Evolutionary conservation across 2,329 filamentous ascomycete genomes (phyloP), one percentile per base, ranked within the genome.

Genomic region (Penicillium capsulatum): DNA sequence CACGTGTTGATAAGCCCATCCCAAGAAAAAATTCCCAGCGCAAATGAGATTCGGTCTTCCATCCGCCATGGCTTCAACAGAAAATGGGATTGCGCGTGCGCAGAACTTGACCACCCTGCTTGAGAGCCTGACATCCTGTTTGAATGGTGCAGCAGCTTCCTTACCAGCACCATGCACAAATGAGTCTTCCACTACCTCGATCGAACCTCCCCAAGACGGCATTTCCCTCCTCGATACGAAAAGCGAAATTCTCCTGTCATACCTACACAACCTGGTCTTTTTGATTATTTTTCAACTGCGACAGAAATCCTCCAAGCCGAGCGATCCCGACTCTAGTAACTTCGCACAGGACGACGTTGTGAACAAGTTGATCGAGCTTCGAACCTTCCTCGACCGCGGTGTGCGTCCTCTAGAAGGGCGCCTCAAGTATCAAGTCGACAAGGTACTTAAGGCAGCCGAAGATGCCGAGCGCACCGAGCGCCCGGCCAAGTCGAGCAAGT

Each of bases 191-290:
- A 73, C 83, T 31, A 80, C 89, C 42, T 80, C 83, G 10, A 77
- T 94, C 44, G 71, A 84, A 34, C 79, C 86, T n/a, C 83, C 86
- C 1, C 75, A 83, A 49, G 81, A 95, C 56, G 91, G 92, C 59
- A 92, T 98, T 42, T 96, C 92, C 0, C 80, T 98, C 1, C 82
- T 98, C 57, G 89, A 97, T 61, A 81, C 87, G 50, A 98, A 98
- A 71, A 97, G 94, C 67, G 92, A 98, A 62, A 76, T 98, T n/a
- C 81, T 98, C 13, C 81, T 98, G 27, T 91, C 91, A 3, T 98
- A 98, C 66, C 75, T 98, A 0, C 91, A 98, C 58, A 94, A 95
- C 57, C 79, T 97, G 3, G 86, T 92, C 31, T 94, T 94, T 54
- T 71, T 95, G 28, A 84, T 94, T 31, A 71, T 95, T 2, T 67